These are phyloP conservation scores for Auxenochlorella pyrenoidosa DNA, from an alignment of 139 green algal species.

Conservation along the genomic window DNA sequence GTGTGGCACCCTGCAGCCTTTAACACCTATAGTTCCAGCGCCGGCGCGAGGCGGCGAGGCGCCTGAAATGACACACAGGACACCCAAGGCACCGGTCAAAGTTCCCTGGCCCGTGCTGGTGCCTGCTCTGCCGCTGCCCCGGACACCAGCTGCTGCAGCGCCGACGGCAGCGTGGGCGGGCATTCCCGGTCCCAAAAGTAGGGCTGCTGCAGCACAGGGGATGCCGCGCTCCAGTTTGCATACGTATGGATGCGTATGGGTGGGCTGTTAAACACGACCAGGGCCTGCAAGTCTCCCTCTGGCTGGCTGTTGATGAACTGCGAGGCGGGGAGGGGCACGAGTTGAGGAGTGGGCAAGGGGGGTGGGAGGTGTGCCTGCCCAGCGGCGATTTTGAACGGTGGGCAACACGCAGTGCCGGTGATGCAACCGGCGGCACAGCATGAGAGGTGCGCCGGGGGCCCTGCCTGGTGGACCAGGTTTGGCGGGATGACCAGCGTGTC, in stretches of 20 bases:
- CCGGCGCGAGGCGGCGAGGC: no score
- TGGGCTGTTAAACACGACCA: conserved; percentile 8
- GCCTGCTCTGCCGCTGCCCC: neutral
- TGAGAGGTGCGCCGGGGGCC: no score
- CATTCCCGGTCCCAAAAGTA: neutral
- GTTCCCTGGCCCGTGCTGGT: neutral
- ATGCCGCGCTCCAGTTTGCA: neutral
- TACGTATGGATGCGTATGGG: neutral
- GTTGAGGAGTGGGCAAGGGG: no score
- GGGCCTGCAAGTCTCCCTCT: neutral
- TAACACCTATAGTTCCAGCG: no score
- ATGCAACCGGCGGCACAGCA: no score
- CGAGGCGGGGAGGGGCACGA: neutral
- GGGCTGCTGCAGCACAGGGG: neutral
- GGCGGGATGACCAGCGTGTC: conserved; percentile 7
- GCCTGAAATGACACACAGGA: no score
- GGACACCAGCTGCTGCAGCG: neutral
- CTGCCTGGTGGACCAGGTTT: neutral
- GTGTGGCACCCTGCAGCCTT: no score
- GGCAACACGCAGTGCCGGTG: no score
- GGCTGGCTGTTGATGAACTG: neutral
- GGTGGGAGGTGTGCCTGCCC: no score
- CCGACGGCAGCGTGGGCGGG: neutral
- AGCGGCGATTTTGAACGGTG: no score
- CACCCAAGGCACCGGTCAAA: neutral